Evolutionary conservation across 2,329 filamentous ascomycete genomes (phyloP).

Genomic region (Colletotrichum cuscutae): DNA sequence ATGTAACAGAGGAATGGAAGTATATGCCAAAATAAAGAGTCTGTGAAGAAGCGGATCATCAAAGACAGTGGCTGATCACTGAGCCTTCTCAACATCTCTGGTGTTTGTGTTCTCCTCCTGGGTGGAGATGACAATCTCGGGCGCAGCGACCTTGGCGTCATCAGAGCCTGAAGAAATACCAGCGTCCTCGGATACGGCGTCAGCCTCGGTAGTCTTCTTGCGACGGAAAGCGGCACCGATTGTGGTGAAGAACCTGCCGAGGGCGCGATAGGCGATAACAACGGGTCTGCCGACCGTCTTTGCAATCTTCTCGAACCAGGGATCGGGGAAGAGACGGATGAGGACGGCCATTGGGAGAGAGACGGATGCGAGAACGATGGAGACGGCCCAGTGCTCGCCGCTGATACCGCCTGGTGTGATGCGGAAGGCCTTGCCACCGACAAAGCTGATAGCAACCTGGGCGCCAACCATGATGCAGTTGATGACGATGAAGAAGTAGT

Average conservation of each 20-base stretch:
- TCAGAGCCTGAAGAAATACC: not conserved
- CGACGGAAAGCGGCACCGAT: slow-evolving; percentile 23
- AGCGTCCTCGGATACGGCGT: slow-evolving; percentile 11
- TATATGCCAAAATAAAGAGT: not conserved
- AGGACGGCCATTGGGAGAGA: slow-evolving; percentile 61
- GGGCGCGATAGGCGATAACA: slow-evolving; percentile 78
- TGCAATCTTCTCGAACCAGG: slow-evolving; percentile 89
- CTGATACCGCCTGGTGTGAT: slow-evolving; percentile 52
- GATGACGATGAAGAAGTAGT: slow-evolving; percentile 68
- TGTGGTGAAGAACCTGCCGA: slow-evolving; percentile 39
- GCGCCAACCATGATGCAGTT: slow-evolving; percentile 66
- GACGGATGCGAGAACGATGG: slow-evolving; percentile 57
- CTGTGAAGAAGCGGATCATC: not conserved
- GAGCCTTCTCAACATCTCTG: slow-evolving; percentile 26
- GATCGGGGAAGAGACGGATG: slow-evolving; percentile 62
- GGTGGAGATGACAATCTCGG: slow-evolving; percentile 23
- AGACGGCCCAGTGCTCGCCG: slow-evolving; percentile 65
- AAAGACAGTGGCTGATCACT: not conserved
- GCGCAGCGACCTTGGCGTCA: slow-evolving; percentile 17
- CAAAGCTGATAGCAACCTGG: slow-evolving; percentile 67
- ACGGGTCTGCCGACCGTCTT: slow-evolving; percentile 99
- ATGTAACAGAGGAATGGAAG: not conserved
- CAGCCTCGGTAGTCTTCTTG: slow-evolving; percentile 10
- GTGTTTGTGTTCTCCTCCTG: slow-evolving; percentile 7
- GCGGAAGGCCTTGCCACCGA: slow-evolving; percentile 65